Percentiles rank a stretch among this genome's conserved stretches.
Evolutionary conservation across 2,329 filamentous ascomycete genomes (phyloP).

Genomic region (Gremmenia infestans): DNA sequence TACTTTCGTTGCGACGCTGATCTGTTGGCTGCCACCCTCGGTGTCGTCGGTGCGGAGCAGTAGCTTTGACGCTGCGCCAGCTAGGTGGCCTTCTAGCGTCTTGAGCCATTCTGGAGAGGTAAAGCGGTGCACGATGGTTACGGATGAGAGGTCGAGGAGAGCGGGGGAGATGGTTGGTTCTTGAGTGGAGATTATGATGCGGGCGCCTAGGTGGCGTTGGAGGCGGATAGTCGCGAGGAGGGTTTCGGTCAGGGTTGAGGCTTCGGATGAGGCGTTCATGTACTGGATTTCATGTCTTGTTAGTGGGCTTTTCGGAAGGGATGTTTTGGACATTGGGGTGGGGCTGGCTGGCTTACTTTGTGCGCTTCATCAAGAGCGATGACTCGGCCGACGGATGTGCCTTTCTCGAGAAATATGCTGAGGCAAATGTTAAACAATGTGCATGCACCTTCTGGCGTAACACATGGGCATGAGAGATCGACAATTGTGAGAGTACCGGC

Average conservation of each 20-base stretch:
- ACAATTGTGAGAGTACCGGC: constrained; percentile 58
- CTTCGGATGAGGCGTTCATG: constrained; percentile 53
- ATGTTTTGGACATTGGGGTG: background rate
- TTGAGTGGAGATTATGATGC: constrained; percentile 70
- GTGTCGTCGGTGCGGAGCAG: constrained; percentile 17
- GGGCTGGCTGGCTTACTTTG: constrained; percentile 43
- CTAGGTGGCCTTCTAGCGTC: constrained; percentile 40
- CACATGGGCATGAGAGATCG: constrained; percentile 68
- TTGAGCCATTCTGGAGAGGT: constrained; percentile 56
- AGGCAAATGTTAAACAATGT: constrained; percentile 69
- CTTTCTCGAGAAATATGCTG: constrained; percentile 57
- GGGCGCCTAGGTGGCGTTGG: constrained; percentile 63
- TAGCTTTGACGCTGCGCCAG: constrained; percentile 31
- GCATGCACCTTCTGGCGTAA: constrained; percentile 63
- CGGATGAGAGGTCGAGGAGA: constrained; percentile 65
- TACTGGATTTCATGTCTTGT: constrained; percentile 38
- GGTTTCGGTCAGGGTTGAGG: constrained; percentile 53
- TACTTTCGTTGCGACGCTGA: constrained; percentile 26
- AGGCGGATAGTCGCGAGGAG: constrained; percentile 61
- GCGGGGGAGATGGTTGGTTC: constrained; percentile 67
- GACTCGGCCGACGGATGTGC: constrained; percentile 47
- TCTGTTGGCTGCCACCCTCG: constrained; percentile 18
- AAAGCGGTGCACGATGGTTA: constrained; percentile 71
- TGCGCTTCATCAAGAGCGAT: constrained; percentile 74
- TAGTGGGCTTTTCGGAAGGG: background rate